Base-by-base conservation (phyloP, 2,329 filamentous ascomycete genomes). In the Emydomyces testavorans region DNA sequence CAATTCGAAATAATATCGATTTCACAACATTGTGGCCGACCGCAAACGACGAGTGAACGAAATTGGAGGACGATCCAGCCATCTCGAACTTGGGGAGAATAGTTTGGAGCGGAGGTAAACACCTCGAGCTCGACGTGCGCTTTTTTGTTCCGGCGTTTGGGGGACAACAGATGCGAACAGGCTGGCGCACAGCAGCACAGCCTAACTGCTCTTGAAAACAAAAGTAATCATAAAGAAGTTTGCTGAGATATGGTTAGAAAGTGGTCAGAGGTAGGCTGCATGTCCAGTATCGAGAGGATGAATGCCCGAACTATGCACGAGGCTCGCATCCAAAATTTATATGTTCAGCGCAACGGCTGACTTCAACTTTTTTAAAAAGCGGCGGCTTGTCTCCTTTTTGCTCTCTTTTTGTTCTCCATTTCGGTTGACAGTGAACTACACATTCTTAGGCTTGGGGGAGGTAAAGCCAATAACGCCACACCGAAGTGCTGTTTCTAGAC, bases 1-100 rank as follows among this genome's bases (percentile, higher is more conserved):
- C 50, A 41, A 43, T 38, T 37, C 50, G 50, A 34, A 52, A 52
- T 18, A 52, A 46, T 37, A 52, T 52, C 2, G 50, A 49, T 29
- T 52, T 52, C 42, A 52, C 50, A 15, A 24, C 50, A 52, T 52
- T 52, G 31, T 52, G 50, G 21, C 50, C 42, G 32, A 52, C 31
- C 38, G 41, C 50, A 13, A 52, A 49, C 1, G 50, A 43, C 16
- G 50, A 49, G 29, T 23, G 40, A 13, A 49, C 32, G 38, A 52
- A 52, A 36, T 11, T 13, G 7, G 46, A 48, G 13, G 46, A 13
- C 24, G 39, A 41, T 4, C 39, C 6, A 28, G 46, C 39, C 49
- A 51, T 51, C 4, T 20, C 23, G 20, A 34, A 35, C n/a, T 8
- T 13, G n/a, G 20, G 15, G 24, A 23, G 32, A 37, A 36, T 13